Evolutionary conservation across 2,329 filamentous ascomycete species (phyloP).

Genomic region (Nannizziopsis arthrosporioides): DNA sequence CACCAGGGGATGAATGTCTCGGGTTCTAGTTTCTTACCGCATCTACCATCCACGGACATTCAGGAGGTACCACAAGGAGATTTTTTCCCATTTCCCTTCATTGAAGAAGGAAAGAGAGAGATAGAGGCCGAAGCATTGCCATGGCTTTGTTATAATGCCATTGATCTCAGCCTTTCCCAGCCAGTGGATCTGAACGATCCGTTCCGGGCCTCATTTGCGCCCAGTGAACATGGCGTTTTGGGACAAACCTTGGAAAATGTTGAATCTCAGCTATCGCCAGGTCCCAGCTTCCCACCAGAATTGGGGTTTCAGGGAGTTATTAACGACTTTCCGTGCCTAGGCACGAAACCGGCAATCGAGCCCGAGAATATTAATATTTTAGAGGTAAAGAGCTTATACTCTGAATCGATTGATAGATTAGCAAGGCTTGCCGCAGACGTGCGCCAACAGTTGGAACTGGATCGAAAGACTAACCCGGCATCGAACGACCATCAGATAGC

Average conservation of each 20-base stretch:
- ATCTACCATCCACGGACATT: neutral
- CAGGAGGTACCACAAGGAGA: neutral
- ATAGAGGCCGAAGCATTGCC: neutral
- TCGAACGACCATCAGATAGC: neutral
- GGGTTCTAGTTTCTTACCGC: neutral
- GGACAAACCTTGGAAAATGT: neutral
- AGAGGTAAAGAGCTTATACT: neutral
- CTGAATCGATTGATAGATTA: conserved; percentile 2
- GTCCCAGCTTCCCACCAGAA: neutral
- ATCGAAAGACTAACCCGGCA: neutral
- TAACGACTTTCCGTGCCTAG: neutral
- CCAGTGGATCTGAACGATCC: neutral
- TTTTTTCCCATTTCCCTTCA: conserved; percentile 1
- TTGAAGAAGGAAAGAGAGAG: neutral
- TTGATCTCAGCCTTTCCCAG: conserved; percentile 1
- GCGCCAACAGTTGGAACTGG: neutral
- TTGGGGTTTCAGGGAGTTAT: conserved; percentile 1
- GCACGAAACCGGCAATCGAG: neutral
- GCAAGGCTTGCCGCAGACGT: conserved; percentile 3
- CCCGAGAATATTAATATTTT: neutral
- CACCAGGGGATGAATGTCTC: neutral
- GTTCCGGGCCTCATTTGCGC: neutral
- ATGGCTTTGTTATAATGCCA: conserved; percentile 5
- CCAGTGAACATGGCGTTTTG: neutral
- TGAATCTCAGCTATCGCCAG: neutral